These are phyloP conservation scores for Aspergillus hancockii DNA, from an alignment of 495 filamentous ascomycete species.

Conservation along the genomic window DNA sequence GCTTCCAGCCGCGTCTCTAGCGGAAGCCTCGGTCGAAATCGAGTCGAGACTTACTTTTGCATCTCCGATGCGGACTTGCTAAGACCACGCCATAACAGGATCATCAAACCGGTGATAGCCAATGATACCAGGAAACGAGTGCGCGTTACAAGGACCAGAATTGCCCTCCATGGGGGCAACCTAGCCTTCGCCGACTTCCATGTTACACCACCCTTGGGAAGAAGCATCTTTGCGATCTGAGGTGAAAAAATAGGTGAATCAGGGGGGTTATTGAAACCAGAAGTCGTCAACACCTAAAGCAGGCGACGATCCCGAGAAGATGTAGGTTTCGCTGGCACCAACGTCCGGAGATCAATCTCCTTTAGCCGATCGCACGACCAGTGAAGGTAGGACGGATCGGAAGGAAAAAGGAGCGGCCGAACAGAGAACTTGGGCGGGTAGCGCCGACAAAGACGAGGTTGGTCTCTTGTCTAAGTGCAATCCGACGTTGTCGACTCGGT, in stretches of 20 bases:
- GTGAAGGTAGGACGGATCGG: constrained; percentile 2
- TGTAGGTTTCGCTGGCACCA: constrained; percentile 9
- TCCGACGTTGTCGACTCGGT: background rate
- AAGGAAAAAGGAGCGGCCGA: constrained; percentile 9
- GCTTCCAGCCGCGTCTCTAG: background rate
- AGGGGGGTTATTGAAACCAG: constrained; percentile 9
- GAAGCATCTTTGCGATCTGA: constrained; percentile 56
- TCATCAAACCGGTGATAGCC: constrained; percentile 67
- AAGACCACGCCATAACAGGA: constrained; percentile 90
- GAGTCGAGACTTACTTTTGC: constrained; percentile 67
- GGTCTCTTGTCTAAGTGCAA: background rate
- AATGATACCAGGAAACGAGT: constrained; percentile 78
- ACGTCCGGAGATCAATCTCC: constrained; percentile 9
- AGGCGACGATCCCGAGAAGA: constrained; percentile 24
- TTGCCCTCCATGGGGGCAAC: constrained; percentile 78
- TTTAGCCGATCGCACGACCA: constrained; percentile 7
- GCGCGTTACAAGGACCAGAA: constrained; percentile 74
- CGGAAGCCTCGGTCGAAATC: background rate
- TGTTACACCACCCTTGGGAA: constrained; percentile 85
- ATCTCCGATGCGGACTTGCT: constrained; percentile 79
- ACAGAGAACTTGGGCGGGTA: background rate
- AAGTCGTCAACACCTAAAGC: constrained; percentile 11
- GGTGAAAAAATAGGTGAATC: constrained; percentile 6
- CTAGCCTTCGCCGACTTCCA: constrained; percentile 88
- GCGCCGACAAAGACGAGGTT: background rate